Base-by-base conservation (phyloP, 805 yeast genomes). In the Nakazawaea anatomiae region DNA sequence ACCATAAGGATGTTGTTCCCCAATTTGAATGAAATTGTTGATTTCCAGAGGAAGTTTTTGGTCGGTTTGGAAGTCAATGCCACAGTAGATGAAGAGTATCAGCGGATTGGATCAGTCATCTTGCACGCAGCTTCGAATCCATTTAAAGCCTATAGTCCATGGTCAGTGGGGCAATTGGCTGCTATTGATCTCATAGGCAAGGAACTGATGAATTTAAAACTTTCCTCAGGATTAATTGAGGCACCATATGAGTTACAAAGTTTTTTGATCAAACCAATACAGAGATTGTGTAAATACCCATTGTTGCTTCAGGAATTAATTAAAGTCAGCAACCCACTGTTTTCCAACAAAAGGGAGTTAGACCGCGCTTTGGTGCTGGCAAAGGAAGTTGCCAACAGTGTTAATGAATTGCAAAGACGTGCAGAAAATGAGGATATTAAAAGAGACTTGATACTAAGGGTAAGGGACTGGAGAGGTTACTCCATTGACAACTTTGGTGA, bases 251-350 rank as follows among this genome's bases (percentile, higher is more conserved):
- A 92, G 66, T 74, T 94, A 49, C 98, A 88, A 63, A 83, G 92
- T 47, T 88, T 88, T 66, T 74, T 94, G 41, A 80, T 94, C 58
- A 94, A 92, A 65, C 99, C 99, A 0, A 89, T 94, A 39, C 99
- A 94, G 71, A 79, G 99, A 56, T 76, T 94, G n/a, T 89, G 97
- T 74, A 89, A 91, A 65, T 94, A 94, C 66, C 99, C 98, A 1
- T 70, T 94, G 47, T 73, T 94, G 46, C 69, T 94, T 48, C 82
- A 79, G 59, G 94, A 89, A 62, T 73, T 94, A 48, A 65, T 88
- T 47, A 89, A 89, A 63, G 64, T 74, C 46, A 79, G 89, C 9
- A 85, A 82, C 38, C 63, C 65, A 11, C 63, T 67, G 14, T 72
- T 76, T 72, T 77, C 80, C 7, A 72, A 71, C 53, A 82, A 80